Percentiles rank a stretch among this genome's conserved stretches.
Evolutionary conservation across 2,329 filamentous ascomycete genomes (phyloP).

Genomic region (Byssothecium circinans): DNA sequence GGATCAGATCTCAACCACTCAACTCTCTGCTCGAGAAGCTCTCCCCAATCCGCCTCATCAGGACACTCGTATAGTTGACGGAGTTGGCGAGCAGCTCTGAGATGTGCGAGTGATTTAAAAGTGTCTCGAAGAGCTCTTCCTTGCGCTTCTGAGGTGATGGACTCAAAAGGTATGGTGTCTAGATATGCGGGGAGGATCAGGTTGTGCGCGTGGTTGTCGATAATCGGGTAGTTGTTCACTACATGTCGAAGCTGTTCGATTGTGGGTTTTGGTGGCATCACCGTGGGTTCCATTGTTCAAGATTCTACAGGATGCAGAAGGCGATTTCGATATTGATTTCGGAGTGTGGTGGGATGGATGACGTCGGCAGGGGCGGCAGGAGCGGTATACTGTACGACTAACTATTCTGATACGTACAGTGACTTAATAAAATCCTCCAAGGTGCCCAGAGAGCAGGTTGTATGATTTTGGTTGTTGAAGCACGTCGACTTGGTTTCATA

Average conservation of each 20-base stretch:
- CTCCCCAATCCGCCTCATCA: conserved; percentile 60
- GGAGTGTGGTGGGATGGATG: background rate
- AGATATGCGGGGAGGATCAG: conserved; percentile 59
- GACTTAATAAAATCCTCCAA: no score
- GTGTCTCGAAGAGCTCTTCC: conserved; percentile 67
- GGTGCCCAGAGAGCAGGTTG: no score
- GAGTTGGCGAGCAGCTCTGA: conserved; percentile 71
- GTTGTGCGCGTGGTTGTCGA: conserved; percentile 75
- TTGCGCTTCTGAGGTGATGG: conserved; percentile 72
- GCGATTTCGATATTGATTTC: no score
- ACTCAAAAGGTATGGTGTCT: conserved; percentile 57
- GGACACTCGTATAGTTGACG: conserved; percentile 63
- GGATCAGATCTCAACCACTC: conserved; percentile 51
- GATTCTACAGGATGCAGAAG: background rate
- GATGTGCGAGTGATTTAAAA: conserved; percentile 65
- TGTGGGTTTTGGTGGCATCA: conserved; percentile 21
- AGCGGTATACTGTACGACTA: background rate
- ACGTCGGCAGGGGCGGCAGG: background rate
- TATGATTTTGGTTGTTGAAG: no score
- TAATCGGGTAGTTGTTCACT: conserved; percentile 56
- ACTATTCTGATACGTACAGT: no score
- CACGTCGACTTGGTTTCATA: no score
- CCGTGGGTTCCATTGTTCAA: background rate
- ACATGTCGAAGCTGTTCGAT: conserved; percentile 38
- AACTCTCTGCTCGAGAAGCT: conserved; percentile 54